Evolutionary conservation across 768 basidiomycete genomes (phyloP).

Genomic region (Gelatoporia subvermispora): DNA sequence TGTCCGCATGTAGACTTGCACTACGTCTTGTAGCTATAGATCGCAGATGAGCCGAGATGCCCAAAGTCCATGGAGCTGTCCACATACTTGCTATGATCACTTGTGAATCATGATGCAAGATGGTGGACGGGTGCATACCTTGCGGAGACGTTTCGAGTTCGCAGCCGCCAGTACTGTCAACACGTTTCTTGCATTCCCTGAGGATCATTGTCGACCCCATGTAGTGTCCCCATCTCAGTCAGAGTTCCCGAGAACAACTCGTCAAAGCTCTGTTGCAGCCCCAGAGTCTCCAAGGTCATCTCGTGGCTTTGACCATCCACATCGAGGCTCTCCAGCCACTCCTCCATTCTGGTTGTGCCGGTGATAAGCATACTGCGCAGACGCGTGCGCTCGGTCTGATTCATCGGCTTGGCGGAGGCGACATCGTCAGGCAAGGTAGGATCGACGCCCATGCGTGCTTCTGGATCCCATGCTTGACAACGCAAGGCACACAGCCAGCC

Average conservation of each 20-base stretch:
- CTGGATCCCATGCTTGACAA: constrained; percentile 63
- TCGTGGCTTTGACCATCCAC: constrained; percentile 25
- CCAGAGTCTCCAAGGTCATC: constrained; percentile 42
- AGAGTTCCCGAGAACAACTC: constrained; percentile 59
- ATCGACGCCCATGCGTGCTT: constrained; percentile 34
- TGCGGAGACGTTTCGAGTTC: too few species aligned
- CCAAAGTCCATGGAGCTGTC: too few species aligned
- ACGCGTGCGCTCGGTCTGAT: constrained; percentile 70
- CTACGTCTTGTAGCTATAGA: too few species aligned
- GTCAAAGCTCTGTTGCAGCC: constrained; percentile 58
- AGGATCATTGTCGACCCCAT: constrained; percentile 21
- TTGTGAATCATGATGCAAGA: too few species aligned
- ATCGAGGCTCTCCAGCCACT: constrained; percentile 49
- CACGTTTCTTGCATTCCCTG: constrained; percentile 23
- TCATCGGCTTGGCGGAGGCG: constrained; percentile 35
- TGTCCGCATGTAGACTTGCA: too few species aligned
- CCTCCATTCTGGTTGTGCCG: constrained; percentile 58
- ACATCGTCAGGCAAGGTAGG: constrained; percentile 36
- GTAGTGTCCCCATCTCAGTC: constrained; percentile 50
- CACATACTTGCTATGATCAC: too few species aligned
- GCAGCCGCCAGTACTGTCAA: constrained; percentile 3
- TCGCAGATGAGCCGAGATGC: background rate
- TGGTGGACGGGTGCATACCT: too few species aligned
- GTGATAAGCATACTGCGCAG: constrained; percentile 60
- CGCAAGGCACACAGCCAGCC: constrained; percentile 68